Base-by-base conservation (phyloP, 2,329 filamentous ascomycete genomes). In the Colletotrichum tanaceti region DNA sequence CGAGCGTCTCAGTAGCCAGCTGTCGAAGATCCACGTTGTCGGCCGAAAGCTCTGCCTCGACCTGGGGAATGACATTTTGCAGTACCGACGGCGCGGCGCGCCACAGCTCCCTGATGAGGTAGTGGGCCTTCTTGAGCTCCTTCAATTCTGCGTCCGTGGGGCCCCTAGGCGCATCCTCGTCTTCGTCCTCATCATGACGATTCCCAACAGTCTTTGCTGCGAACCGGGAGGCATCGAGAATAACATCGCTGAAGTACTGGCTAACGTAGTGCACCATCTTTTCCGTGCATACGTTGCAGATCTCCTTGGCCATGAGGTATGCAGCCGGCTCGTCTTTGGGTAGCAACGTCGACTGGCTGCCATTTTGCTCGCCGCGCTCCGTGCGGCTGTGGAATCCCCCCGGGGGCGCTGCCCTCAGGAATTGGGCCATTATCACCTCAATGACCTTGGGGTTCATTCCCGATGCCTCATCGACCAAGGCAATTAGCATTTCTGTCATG, bases 211-310 rank as follows among this genome's bases (percentile, higher is more conserved):
- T 72, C 73, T 86, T 84, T 11, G 82, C 82, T 22, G 82, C 83
- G 53, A 88, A 85, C 14, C 83, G 88, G 44, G 90, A 94, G 4
- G 94, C 92, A 76, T 98, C 94, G 70, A 98, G 90, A 66, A 99
- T 97, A 59, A 98, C 94, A 65, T 97, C 94, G 79, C 94, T 97
- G 78, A 99, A 99, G 78, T 98, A 99, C 75, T 97, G 94, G 73
- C 93, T 95, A 64, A 98, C 91, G 73, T 97, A 93, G 70, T 94
- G 91, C 1, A 93, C 91, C 95, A 99, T 98, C 79, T 97, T 97
- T 73, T 98, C 95, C 0, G 93, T 89, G 73, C 91, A 97, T 20
- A 88, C 88, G 74, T 94, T 96, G 82, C 96, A 99, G 52, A 99
- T 90, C 2, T 92, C 93, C 80, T 97, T 97, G 24, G 96, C 95